phyloP scores from a whole-genome alignment of 83 land plant species.

The Isoetes engelmannii region DNA sequence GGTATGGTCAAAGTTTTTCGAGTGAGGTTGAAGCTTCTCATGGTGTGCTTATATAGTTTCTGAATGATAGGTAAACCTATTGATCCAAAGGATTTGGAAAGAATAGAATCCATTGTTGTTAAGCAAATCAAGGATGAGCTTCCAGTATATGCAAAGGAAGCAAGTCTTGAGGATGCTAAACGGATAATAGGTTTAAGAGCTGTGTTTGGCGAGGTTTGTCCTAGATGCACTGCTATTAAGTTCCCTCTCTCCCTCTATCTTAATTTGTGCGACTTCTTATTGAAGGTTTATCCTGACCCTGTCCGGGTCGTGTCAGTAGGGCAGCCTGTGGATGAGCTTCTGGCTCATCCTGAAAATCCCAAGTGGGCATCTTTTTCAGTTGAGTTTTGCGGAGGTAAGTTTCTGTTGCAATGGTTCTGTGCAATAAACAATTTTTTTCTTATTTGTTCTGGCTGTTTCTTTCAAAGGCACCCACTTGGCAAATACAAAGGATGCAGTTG shows the following conservation, averaged over 20 bases:
- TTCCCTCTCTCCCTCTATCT: not conserved
- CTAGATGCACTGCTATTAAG: not conserved
- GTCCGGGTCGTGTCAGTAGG: conserved; percentile 89
- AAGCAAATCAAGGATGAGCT: conserved; percentile 74
- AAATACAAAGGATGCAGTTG: conserved; percentile 88
- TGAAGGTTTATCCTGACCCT: conserved; percentile 93
- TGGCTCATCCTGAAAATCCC: conserved; percentile 73
- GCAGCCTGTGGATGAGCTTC: conserved; percentile 69
- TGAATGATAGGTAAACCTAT: conserved; percentile 63
- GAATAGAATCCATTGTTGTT: conserved; percentile 78
- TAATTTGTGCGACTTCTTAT: not conserved
- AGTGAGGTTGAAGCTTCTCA: not conserved
- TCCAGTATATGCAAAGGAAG: conserved; percentile 80
- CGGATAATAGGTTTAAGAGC: conserved; percentile 83
- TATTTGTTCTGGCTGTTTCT: not conserved
- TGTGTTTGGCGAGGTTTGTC: conserved; percentile 89
- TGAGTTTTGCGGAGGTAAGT: conserved; percentile 93
- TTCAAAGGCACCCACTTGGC: conserved; percentile 73
- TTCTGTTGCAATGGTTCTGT: not conserved
- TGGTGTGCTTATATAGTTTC: not conserved
- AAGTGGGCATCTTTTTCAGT: conserved; percentile 73
- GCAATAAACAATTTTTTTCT: not conserved
- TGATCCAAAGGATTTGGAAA: conserved; percentile 52
- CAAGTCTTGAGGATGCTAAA: conserved; percentile 72
- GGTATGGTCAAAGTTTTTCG: conserved; percentile 33